A percentile compares a stretch with the other conserved stretches of the same genome.
Evolutionary conservation across 306 rosid genomes (phyloP).

Genomic region (Quercus mongolica): DNA sequence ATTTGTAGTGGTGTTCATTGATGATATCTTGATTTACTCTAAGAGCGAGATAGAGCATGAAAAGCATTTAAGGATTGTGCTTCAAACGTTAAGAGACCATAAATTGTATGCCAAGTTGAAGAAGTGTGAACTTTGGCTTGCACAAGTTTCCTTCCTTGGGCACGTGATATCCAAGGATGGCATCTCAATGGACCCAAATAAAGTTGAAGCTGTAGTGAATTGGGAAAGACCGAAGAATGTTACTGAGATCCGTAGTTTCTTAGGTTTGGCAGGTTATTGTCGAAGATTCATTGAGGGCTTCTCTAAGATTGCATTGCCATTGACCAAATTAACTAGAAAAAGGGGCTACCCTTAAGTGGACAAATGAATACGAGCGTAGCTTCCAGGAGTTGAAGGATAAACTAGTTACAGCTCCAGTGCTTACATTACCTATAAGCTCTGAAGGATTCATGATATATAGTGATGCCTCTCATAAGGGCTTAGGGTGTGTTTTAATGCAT

Average conservation of each 20-base stretch:
- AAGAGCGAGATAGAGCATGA: neutral
- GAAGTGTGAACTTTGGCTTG: neutral
- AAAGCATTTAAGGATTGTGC: neutral
- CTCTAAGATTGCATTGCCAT: neutral
- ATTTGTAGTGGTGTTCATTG: neutral
- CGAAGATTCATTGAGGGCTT: neutral
- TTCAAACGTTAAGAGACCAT: neutral
- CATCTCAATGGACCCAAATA: neutral
- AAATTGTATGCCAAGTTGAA: too few relatives aligned
- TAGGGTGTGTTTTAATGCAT: neutral
- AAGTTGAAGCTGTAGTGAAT: neutral
- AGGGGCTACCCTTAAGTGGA: neutral
- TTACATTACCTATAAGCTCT: neutral
- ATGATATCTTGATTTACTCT: neutral
- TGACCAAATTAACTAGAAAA: neutral
- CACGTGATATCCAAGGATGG: neutral
- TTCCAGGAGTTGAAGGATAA: neutral
- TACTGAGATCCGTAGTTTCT: neutral
- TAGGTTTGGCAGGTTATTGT: neutral
- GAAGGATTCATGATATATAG: neutral
- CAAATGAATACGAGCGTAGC: neutral
- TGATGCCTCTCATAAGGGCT: neutral
- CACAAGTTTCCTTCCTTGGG: neutral
- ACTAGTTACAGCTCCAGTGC: neutral
- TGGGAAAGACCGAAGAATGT: neutral